These are phyloP conservation scores for Ophiostoma australiae DNA, from an alignment of 2,329 filamentous ascomycete genomes.

Conservation along the genomic window DNA sequence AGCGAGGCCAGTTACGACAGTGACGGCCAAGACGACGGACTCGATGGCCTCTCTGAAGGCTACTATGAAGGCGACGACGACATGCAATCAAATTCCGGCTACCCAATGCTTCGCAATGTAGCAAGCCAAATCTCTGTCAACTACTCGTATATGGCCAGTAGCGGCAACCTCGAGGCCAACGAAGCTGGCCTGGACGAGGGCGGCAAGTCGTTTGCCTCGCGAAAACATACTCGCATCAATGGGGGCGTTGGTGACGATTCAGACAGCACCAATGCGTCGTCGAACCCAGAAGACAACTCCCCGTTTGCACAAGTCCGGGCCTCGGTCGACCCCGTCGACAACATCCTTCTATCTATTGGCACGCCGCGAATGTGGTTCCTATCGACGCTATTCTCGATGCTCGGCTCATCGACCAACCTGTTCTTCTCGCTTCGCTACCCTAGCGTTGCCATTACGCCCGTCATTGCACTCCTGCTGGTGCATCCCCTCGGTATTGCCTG, in stretches of 20 bases:
- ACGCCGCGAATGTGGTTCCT: slow-evolving; percentile 83
- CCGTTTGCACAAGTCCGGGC: slow-evolving; percentile 75
- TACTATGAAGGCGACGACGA: slow-evolving; percentile 34
- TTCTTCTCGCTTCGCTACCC: slow-evolving; percentile 90
- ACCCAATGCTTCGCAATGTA: slow-evolving; percentile 17
- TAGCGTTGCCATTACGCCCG: slow-evolving; percentile 81
- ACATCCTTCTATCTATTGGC: slow-evolving; percentile 73
- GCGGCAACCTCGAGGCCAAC: neutral
- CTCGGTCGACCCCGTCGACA: slow-evolving; percentile 70
- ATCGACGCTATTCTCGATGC: slow-evolving; percentile 72
- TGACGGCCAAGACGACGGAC: slow-evolving; percentile 20
- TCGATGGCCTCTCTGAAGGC: slow-evolving; percentile 10
- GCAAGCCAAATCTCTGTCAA: slow-evolving; percentile 13
- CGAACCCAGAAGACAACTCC: slow-evolving; percentile 58
- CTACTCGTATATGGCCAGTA: neutral
- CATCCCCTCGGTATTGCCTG: slow-evolving; percentile 77
- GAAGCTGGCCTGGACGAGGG: neutral
- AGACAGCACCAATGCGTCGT: slow-evolving; percentile 35
- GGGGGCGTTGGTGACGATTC: slow-evolving; percentile 40
- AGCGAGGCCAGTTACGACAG: slow-evolving; percentile 40
- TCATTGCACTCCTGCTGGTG: slow-evolving; percentile 79
- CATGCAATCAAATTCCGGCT: slow-evolving; percentile 35
- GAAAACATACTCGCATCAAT: slow-evolving; percentile 32
- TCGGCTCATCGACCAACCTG: slow-evolving; percentile 77
- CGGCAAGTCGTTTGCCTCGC: slow-evolving; percentile 6